A percentile compares a stretch with the other conserved stretches of the same genome.
phyloP scores from a whole-genome alignment of 2,329 filamentous ascomycete species.

The Pseudocercospora pini-densiflorae region DNA sequence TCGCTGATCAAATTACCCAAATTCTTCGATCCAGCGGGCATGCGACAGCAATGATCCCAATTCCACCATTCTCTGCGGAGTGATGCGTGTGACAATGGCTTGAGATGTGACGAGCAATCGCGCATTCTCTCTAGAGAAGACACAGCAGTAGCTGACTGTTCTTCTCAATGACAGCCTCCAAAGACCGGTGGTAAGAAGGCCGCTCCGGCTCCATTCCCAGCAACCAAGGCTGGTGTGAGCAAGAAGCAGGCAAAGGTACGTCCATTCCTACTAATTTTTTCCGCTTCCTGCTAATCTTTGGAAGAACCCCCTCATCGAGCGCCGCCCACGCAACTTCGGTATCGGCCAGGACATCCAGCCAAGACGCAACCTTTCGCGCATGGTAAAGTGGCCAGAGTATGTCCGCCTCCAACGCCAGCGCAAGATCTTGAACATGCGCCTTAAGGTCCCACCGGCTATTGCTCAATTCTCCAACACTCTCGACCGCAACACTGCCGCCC shows the following conservation, averaged over 20 bases:
- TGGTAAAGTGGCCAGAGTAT: constrained; percentile 99
- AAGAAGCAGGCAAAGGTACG: constrained; percentile 96
- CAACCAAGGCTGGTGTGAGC: constrained; percentile 79
- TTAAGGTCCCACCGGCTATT: constrained; percentile 98
- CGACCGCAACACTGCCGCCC: constrained; percentile 93
- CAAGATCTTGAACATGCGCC: constrained; percentile 96
- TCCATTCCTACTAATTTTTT: no score
- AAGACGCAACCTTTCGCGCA: constrained; percentile 90
- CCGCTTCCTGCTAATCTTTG: constrained; percentile 19
- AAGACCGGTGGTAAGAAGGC: constrained; percentile 93
- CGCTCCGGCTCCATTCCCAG: constrained; percentile 94
- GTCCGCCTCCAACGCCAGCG: constrained; percentile 94
- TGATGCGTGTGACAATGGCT: constrained; percentile 49
- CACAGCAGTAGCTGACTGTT: constrained; percentile 94
- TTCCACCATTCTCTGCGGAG: constrained; percentile 33
- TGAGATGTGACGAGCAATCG: constrained; percentile 55
- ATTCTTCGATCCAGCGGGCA: constrained; percentile 27
- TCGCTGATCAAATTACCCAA: constrained; percentile 24
- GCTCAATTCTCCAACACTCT: constrained; percentile 98
- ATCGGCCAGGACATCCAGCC: constrained; percentile 99
- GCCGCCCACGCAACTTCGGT: constrained; percentile 95
- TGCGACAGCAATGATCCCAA: constrained; percentile 29
- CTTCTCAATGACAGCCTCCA: constrained; percentile 99
- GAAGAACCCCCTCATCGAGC: constrained; percentile 99
- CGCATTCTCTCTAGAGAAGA: constrained; percentile 81